phyloP scores from a whole-genome alignment of 2,329 filamentous ascomycete species.

The Aspergillus sp. region DNA sequence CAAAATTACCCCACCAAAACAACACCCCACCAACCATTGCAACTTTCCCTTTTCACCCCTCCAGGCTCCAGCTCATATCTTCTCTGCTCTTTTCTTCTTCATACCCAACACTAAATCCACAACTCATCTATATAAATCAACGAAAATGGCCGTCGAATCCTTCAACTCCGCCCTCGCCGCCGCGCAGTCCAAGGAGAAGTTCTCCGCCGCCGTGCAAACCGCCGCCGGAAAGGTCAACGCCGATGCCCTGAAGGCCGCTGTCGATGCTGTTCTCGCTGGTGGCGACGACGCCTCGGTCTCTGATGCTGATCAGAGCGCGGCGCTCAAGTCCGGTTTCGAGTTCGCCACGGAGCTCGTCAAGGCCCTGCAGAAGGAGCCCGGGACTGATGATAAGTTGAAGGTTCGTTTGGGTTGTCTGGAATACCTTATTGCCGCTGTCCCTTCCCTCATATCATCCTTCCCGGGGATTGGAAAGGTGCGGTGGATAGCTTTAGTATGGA shows the following conservation, averaged over 20 bases:
- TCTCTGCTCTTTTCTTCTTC: slow-evolving; percentile 9
- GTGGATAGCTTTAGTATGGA: not conserved
- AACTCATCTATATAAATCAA: not conserved
- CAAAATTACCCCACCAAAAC: slow-evolving; percentile 9
- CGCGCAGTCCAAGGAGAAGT: slow-evolving; percentile 29
- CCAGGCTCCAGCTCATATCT: not conserved
- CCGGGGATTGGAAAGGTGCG: too few species aligned
- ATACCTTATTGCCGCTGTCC: too few species aligned
- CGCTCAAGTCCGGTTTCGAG: slow-evolving; percentile 32
- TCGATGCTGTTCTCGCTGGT: slow-evolving; percentile 23
- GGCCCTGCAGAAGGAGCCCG: slow-evolving; percentile 27
- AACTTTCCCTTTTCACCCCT: slow-evolving; percentile 1
- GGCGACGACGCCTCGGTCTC: slow-evolving; percentile 17
- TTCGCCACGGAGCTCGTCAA: slow-evolving; percentile 32
- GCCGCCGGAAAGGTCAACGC: slow-evolving; percentile 26
- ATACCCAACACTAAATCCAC: not conserved
- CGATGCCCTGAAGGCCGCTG: slow-evolving; percentile 26
- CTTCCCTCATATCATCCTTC: too few species aligned
- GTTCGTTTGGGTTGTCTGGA: slow-evolving; percentile 27
- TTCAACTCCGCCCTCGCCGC: slow-evolving; percentile 28
- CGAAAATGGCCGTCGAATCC: slow-evolving; percentile 28
- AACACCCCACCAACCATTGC: slow-evolving; percentile 3
- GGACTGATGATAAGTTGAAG: slow-evolving; percentile 26
- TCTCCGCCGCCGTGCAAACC: slow-evolving; percentile 28
- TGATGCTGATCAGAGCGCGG: slow-evolving; percentile 18